These are phyloP conservation scores for Cladophialophora carrionii DNA, from an alignment of 2,329 filamentous ascomycete genomes.

Conservation along the genomic window DNA sequence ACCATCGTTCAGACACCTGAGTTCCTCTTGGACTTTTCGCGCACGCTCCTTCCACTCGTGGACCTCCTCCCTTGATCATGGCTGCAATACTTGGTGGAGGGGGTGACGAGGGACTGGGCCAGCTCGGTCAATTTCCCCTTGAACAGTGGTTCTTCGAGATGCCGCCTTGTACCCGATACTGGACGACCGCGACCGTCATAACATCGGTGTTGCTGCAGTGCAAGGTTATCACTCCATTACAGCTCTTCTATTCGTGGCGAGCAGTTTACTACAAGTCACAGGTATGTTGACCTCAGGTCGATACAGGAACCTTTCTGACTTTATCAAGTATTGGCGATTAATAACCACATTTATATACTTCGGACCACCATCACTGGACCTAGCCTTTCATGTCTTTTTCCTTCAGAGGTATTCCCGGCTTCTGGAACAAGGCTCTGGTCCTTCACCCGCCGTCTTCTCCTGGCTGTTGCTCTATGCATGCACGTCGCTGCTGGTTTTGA, in stretches of 20 bases:
- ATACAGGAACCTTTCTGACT: conserved; percentile 3
- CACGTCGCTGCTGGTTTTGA: conserved; percentile 75
- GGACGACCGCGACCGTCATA: conserved; percentile 89
- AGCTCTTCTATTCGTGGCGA: conserved; percentile 95
- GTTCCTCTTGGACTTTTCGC: conserved; percentile 29
- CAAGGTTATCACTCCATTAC: conserved; percentile 86
- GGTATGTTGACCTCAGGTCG: conserved; percentile 56
- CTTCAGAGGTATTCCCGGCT: conserved; percentile 94
- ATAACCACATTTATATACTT: conserved; percentile 97
- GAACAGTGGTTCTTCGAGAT: conserved; percentile 99
- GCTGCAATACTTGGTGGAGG: conserved; percentile 33
- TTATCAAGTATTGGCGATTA: conserved; percentile 86
- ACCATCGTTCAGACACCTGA: conserved; percentile 26
- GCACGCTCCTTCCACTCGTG: conserved; percentile 24
- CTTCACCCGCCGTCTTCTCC: conserved; percentile 88
- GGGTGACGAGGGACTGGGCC: conserved; percentile 37
- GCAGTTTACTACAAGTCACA: conserved; percentile 90
- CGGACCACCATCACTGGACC: conserved; percentile 87
- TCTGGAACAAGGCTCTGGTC: conserved; percentile 90
- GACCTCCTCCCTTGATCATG: conserved; percentile 31
- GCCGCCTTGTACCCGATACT: conserved; percentile 93
- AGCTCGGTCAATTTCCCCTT: conserved; percentile 70
- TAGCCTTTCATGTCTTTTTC: conserved; percentile 98
- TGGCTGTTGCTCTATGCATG: conserved; percentile 90
- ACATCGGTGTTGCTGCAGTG: conserved; percentile 91